Conservation (phyloP, 73 alveolate genomes). For the Tetrahymena thermophila region DNA sequence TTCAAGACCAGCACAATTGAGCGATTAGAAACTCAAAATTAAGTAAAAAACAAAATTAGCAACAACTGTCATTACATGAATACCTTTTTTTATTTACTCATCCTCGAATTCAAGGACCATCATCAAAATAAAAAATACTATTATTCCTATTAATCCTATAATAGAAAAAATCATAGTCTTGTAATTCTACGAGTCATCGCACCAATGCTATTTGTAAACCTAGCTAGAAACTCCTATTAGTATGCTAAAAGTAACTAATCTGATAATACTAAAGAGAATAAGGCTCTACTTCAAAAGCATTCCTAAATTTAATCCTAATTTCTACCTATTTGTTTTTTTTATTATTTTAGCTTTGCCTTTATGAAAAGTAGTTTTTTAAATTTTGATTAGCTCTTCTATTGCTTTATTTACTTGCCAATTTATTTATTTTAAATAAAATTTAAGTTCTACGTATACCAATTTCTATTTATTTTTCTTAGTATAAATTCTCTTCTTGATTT, state of each 20-base stretch:
- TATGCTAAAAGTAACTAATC: not conserved
- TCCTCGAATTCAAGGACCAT: not conserved
- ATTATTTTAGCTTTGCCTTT: too few relatives aligned
- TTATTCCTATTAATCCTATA: not conserved
- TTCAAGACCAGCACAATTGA: not conserved
- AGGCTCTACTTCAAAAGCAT: not conserved
- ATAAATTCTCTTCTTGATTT: too few relatives aligned
- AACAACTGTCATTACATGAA: not conserved
- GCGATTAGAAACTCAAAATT: not conserved
- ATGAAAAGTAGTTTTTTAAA: not conserved
- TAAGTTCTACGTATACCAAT: not conserved
- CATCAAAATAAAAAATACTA: not conserved
- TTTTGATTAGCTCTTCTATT: not conserved
- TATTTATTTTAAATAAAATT: too few relatives aligned
- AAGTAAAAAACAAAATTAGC: not conserved
- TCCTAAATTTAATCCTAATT: not conserved
- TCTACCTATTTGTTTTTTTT: not conserved
- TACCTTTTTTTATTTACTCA: not conserved
- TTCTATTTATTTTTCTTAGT: too few relatives aligned
- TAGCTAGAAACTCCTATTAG: not conserved
- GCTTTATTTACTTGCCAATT: not conserved
- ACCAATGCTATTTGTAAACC: not conserved
- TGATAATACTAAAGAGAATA: not conserved
- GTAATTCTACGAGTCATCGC: not conserved
- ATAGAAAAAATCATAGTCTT: not conserved